phyloP scores from a whole-genome alignment of 2,329 filamentous ascomycete species.

The Drechslerella coelobrocha region DNA sequence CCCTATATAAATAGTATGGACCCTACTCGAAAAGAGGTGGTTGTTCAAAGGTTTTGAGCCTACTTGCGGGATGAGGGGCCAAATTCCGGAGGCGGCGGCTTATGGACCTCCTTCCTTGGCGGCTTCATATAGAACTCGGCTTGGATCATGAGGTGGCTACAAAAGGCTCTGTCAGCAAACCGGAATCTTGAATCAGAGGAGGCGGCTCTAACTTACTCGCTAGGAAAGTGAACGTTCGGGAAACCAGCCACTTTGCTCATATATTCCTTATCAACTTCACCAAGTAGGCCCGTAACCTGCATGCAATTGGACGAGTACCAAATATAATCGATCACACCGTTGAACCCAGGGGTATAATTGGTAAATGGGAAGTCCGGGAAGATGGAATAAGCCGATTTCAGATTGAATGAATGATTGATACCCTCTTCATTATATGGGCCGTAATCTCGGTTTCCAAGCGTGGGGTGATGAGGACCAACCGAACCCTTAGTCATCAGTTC shows the following conservation, averaged over 20 bases:
- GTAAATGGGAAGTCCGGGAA: conserved; percentile 90
- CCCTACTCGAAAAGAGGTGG: conserved; percentile 54
- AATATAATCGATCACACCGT: conserved; percentile 92
- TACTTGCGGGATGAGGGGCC: conserved; percentile 57
- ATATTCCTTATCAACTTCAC: conserved; percentile 84
- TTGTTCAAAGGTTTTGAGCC: conserved; percentile 56
- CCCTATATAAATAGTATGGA: conserved; percentile 38
- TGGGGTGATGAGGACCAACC: conserved; percentile 77
- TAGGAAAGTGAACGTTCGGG: conserved; percentile 92
- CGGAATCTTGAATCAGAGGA: background rate
- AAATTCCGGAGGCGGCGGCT: conserved; percentile 70
- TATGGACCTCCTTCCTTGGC: conserved; percentile 74
- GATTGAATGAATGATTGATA: conserved; percentile 90
- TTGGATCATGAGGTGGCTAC: conserved; percentile 79
- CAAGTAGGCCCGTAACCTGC: conserved; percentile 81
- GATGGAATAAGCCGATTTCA: conserved; percentile 86
- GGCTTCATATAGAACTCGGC: conserved; percentile 88
- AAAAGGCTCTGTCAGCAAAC: conserved; percentile 12
- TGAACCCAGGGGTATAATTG: conserved; percentile 94
- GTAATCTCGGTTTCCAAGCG: conserved; percentile 81
- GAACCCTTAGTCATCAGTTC: conserved; percentile 83
- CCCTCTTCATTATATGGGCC: conserved; percentile 91
- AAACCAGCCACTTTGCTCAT: conserved; percentile 87
- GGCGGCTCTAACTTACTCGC: conserved; percentile 63
- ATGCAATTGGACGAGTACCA: conserved; percentile 94